phyloP scores from a whole-genome alignment of 2,329 filamentous ascomycete genomes.

The Coleophoma cylindrospora region DNA sequence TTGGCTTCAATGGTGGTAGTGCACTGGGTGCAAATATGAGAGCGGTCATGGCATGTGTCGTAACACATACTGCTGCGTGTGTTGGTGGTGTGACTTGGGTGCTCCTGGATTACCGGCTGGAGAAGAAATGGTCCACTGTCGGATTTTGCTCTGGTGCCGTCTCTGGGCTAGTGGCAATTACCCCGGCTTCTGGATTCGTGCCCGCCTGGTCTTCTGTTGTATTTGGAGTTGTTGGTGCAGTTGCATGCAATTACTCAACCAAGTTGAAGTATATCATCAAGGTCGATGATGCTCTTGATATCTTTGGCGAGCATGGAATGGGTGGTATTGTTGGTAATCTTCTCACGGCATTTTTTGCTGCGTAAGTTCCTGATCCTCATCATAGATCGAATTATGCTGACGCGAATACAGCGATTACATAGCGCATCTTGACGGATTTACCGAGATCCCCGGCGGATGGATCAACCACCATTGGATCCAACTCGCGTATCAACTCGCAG shows the following conservation, averaged over 20 bases:
- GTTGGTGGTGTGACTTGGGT: slow-evolving; percentile 84
- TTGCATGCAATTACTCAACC: slow-evolving; percentile 79
- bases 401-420: slow-evolving; percentile 53
- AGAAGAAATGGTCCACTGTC: slow-evolving; percentile 85
- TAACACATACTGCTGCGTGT: slow-evolving; percentile 78
- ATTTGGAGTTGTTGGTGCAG: slow-evolving; percentile 68
- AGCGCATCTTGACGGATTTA: slow-evolving; percentile 60
- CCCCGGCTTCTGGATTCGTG: slow-evolving; percentile 80
- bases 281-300: slow-evolving; percentile 80
- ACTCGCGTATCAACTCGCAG: slow-evolving; percentile 77
- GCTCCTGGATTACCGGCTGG: slow-evolving; percentile 77
- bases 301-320: slow-evolving; percentile 78
- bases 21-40: slow-evolving; percentile 75
- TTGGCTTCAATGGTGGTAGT: slow-evolving; percentile 85
- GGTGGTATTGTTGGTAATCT: slow-evolving; percentile 75
- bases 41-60: slow-evolving; percentile 76
- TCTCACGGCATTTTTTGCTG: slow-evolving; percentile 74
- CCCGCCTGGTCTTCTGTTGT: slow-evolving; percentile 75
- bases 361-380: slow-evolving; percentile 37
- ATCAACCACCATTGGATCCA: slow-evolving; percentile 77
- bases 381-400: not conserved
- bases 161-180: slow-evolving; percentile 79
- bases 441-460: slow-evolving; percentile 68
- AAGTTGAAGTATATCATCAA: slow-evolving; percentile 79
- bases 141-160: slow-evolving; percentile 88